Evolutionary conservation across 2,329 filamentous ascomycete species (phyloP).

Genomic region (Talaromyces rugulosus): DNA sequence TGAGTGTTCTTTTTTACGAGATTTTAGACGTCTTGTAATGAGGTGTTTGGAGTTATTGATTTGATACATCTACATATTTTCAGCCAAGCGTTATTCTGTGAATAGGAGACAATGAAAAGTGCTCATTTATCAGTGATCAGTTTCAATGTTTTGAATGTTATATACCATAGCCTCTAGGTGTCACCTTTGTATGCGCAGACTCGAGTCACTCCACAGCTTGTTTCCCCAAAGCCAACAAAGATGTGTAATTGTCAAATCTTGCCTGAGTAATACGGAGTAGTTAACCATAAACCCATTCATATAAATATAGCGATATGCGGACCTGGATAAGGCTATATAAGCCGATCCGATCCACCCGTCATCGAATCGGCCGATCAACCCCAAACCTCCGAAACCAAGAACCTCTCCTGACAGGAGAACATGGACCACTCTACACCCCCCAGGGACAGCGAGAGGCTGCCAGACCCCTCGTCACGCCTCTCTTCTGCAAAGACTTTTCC

Average conservation of each 20-base stretch:
- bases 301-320: too few relatives aligned
- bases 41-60: not conserved
- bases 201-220: not conserved
- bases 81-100: not conserved
- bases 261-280: not conserved
- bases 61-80: not conserved
- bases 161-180: not conserved
- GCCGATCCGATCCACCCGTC: not conserved
- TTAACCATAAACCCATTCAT: not conserved
- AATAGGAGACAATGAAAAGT: not conserved
- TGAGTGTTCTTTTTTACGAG: conserved; percentile 19
- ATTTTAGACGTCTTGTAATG: not conserved
- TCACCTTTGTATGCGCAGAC: not conserved
- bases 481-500: conserved; percentile 8
- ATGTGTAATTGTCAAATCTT: not conserved
- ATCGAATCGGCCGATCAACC: not conserved
- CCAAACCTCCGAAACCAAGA: not conserved
- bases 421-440: not conserved
- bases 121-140: not conserved
- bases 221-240: not conserved
- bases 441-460: not conserved
- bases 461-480: not conserved
- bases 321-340: not conserved
- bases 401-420: not conserved
- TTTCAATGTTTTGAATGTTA: not conserved